phyloP scores from a whole-genome alignment of 1,139 yeast species.

The Candida tetrigidarum region DNA sequence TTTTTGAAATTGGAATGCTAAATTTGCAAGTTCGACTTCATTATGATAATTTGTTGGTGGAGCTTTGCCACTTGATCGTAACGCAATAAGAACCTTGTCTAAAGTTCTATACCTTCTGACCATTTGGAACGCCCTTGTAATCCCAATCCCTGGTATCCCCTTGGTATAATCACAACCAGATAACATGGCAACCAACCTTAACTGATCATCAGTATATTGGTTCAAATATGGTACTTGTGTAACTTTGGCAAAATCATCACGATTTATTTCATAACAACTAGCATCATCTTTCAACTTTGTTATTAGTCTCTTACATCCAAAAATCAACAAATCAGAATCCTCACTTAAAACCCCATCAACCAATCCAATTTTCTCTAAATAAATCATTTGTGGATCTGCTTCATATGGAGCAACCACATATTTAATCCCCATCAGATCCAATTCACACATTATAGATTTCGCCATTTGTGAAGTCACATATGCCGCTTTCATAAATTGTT shows the following conservation, averaged over 20 bases:
- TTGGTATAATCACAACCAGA: slow-evolving; percentile 97
- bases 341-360: slow-evolving; percentile 92
- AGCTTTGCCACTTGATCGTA: slow-evolving; percentile 65
- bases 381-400: slow-evolving; percentile 97
- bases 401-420: slow-evolving; percentile 97
- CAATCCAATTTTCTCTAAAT: slow-evolving; percentile 71
- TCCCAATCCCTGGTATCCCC: slow-evolving; percentile 83
- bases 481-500: slow-evolving; percentile 76
- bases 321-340: slow-evolving; percentile 89
- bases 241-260: slow-evolving; percentile 54
- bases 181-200: slow-evolving; percentile 79
- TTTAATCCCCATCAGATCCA: slow-evolving; percentile 60
- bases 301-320: slow-evolving; percentile 78
- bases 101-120: slow-evolving; percentile 56
- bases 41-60: slow-evolving; percentile 63
- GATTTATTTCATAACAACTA: slow-evolving; percentile 68
- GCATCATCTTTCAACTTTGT: slow-evolving; percentile 85
- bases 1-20: slow-evolving; percentile 85
- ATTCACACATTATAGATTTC: slow-evolving; percentile 74
- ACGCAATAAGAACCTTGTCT: slow-evolving; percentile 58
- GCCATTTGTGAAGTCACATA: slow-evolving; percentile 94
- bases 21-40: slow-evolving; percentile 68
- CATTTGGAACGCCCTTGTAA: slow-evolving; percentile 72
- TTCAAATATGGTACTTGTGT: slow-evolving; percentile 50
- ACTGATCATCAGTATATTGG: slow-evolving; percentile 55